A percentile compares a stretch with the other conserved stretches of the same genome.
Conservation (phyloP, 352 stramenopile species). For the Pythium coloratum region DNA sequence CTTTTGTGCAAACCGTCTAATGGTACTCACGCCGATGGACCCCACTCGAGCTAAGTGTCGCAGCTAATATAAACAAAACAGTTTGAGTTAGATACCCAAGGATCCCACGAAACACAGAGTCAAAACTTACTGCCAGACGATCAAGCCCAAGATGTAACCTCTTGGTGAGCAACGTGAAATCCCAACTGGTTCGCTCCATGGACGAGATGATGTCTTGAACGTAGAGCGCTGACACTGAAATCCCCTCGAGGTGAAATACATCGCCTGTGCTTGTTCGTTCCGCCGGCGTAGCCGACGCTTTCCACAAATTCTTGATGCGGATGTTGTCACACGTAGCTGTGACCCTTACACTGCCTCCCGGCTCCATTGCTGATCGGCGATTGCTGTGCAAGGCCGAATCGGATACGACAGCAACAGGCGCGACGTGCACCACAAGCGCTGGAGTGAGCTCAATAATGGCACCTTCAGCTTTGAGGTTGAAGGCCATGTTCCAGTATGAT, state of each 20-base stretch:
- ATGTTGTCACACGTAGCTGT: constrained; percentile 2
- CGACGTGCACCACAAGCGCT: constrained; percentile 12
- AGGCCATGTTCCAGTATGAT: constrained; percentile 19
- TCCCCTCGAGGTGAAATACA: background rate
- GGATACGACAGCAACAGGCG: constrained; percentile 4
- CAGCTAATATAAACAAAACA: constrained; percentile 4
- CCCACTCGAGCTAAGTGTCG: constrained; percentile 11
- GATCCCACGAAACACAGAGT: background rate
- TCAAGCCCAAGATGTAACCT: constrained; percentile 8
- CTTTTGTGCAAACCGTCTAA: background rate
- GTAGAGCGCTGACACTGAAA: constrained; percentile 16
- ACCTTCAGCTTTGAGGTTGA: constrained; percentile 10
- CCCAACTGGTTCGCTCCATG: constrained; percentile 7
- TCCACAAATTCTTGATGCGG: constrained; percentile 14
- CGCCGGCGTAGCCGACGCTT: background rate
- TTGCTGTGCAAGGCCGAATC: constrained; percentile 12
- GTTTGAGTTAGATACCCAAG: background rate
- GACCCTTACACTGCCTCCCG: constrained; percentile 17
- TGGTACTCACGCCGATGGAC: background rate
- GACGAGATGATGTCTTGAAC: constrained; percentile 16
- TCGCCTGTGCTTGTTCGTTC: background rate
- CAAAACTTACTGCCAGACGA: constrained; percentile 12
- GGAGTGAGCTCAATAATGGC: constrained; percentile 11
- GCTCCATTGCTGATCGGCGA: constrained; percentile 13
- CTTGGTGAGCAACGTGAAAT: constrained; percentile 6